Base-by-base conservation (phyloP, 805 yeast species). In the Kodamaea nitidulidarum region DNA sequence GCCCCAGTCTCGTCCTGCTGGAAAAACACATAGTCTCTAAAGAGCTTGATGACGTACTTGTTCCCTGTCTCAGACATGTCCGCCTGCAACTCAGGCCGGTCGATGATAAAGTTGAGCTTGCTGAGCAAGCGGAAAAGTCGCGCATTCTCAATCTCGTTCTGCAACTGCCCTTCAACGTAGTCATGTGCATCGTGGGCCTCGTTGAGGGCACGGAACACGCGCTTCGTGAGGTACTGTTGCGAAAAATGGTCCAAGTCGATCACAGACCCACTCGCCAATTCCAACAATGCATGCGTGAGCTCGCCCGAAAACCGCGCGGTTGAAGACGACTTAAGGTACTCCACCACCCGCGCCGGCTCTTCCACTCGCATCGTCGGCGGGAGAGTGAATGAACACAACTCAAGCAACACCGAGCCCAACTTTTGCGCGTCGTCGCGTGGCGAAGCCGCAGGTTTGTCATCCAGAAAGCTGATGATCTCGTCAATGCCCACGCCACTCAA, bases 21-120 rank as follows among this genome's bases (percentile, higher is more conserved):
- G 53, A 85, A 93, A 64, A 90, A 93, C 2, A 88, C 82, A 54
- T 78, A 86, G 58, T 90, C 95, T 39, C 81, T 74, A 60, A 93
- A 91, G 39, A 91, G 62, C 50, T 78, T 76, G 45, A 65, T 52
- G 29, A 66, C 51, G 50, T 84, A 86, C 42, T 82, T 67, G 44
- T 77, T 83, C 9, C 95, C 95, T 7, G 84, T 75, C 47, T 83
- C 88, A 1, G 82, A 73, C 88, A 90, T 82, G 24, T 57, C 57
- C 38, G 45, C 21, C 29, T 65, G 68, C 25, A 28, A 14, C 48
- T 83, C 91, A 8, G 91, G 85, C 45, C 91, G 71, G 45, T 84
- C 90, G 42, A 81, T 68, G 18, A 88, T 77, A 48, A 82, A 83
- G 54, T 85, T 87, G 30, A 93, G 65, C 65, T 93, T 93, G 42